These are phyloP conservation scores for Antitrichia curtipendula DNA, from an alignment of 225 moss, liverwort and hornwort species.

Conservation along the genomic window DNA sequence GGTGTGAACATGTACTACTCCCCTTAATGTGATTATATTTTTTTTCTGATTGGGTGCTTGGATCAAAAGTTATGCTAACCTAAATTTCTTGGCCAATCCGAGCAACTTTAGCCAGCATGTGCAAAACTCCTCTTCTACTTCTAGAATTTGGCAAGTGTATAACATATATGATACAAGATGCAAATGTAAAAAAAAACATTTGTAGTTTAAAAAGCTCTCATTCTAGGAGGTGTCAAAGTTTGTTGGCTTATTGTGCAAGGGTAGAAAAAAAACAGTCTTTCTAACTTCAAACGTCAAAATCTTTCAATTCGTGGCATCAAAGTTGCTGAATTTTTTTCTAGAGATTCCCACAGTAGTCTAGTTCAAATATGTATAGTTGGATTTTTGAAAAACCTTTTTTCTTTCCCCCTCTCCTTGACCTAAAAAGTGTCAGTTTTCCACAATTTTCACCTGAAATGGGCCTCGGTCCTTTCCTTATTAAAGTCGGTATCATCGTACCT, in stretches of 20 bases:
- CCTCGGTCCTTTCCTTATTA: not conserved
- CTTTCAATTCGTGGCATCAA: rapidly evolving
- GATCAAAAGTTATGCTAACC: not conserved
- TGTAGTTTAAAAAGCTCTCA: not conserved
- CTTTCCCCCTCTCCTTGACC: not conserved
- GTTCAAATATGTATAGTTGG: not conserved
- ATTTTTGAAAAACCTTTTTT: too few relatives aligned
- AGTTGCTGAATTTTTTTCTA: not conserved
- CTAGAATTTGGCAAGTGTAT: not conserved
- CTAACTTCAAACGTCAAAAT: not conserved
- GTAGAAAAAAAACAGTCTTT: rapidly evolving
- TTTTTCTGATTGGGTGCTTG: rapidly evolving
- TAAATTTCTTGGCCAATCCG: rapidly evolving
- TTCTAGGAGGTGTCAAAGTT: not conserved
- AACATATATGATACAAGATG: not conserved
- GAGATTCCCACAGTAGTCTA: not conserved
- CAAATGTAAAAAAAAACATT: not conserved
- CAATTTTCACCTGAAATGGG: not conserved
- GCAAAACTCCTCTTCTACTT: not conserved
- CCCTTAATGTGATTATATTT: too few relatives aligned
- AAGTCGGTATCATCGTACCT: not conserved
- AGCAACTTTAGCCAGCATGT: rapidly evolving
- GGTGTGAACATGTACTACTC: too few relatives aligned
- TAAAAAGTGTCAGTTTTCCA: not conserved
- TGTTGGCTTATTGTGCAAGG: too few relatives aligned